These are phyloP conservation scores for Cercospora citrullina DNA, from an alignment of 2,329 filamentous ascomycete genomes.

Conservation along the genomic window DNA sequence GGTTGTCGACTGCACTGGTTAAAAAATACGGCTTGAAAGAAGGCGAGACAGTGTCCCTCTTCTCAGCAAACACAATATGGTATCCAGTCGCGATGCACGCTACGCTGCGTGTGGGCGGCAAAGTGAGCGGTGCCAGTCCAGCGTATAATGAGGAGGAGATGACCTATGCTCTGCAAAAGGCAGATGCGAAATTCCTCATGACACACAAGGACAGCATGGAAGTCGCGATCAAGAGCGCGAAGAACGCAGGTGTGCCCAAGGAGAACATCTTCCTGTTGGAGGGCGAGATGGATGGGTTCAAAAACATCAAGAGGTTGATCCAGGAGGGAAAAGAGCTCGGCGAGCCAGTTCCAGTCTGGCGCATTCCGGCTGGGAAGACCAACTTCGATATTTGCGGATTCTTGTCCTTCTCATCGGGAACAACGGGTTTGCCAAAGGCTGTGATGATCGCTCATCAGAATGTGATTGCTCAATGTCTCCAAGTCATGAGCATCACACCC, in stretches of 20 bases:
- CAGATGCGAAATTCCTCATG: slow-evolving; percentile 58
- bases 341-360: slow-evolving; percentile 52
- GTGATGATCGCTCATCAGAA: slow-evolving; percentile 58
- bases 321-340: slow-evolving; percentile 44
- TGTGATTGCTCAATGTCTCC: slow-evolving; percentile 62
- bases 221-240: slow-evolving; percentile 56
- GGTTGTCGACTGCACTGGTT: slow-evolving; percentile 61
- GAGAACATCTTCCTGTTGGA: slow-evolving; percentile 60
- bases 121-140: slow-evolving; percentile 63
- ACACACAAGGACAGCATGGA: slow-evolving; percentile 57
- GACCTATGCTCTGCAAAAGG: slow-evolving; percentile 62
- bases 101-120: slow-evolving; percentile 55
- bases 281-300: slow-evolving; percentile 53
- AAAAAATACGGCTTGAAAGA: slow-evolving; percentile 56
- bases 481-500: slow-evolving; percentile 56
- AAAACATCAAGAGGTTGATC: slow-evolving; percentile 50
- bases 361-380: slow-evolving; percentile 53
- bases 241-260: slow-evolving; percentile 55
- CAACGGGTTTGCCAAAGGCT: slow-evolving; percentile 9
- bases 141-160: slow-evolving; percentile 69
- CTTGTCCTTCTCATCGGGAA: slow-evolving; percentile 47
- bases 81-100: slow-evolving; percentile 65
- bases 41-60: slow-evolving; percentile 61
- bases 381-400: slow-evolving; percentile 59
- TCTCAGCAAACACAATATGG: slow-evolving; percentile 66